Conservation (phyloP, 352 stramenopile genomes). For the Elongisporangium senticosum region DNA sequence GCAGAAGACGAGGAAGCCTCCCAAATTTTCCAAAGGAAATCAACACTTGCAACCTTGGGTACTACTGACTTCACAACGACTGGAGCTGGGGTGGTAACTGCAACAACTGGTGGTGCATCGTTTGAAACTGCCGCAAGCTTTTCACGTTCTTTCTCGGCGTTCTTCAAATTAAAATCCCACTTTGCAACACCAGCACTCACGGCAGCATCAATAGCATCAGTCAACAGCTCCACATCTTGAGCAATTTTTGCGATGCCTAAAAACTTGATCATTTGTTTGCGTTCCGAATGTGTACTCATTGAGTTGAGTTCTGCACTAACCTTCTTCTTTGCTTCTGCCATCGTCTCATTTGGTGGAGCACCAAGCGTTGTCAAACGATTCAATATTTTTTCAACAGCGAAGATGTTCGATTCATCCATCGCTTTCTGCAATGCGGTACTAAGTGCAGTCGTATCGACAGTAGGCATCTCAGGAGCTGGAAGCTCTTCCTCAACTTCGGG, state of each 20-base stretch:
- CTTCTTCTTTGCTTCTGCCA: slow-evolving; percentile 21
- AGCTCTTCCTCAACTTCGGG: slow-evolving; percentile 14
- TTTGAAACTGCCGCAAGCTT: slow-evolving; percentile 28
- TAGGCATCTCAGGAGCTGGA: slow-evolving; percentile 5
- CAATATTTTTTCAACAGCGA: slow-evolving; percentile 57
- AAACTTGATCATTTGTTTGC: slow-evolving; percentile 77
- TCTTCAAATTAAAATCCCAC: slow-evolving; percentile 82
- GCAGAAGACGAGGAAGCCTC: slow-evolving; percentile 17
- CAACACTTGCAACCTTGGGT: slow-evolving; percentile 8
- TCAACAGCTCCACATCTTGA: slow-evolving; percentile 60
- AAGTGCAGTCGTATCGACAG: slow-evolving; percentile 31
- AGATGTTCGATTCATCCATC: slow-evolving; percentile 58
- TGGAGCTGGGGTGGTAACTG: background rate
- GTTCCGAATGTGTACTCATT: slow-evolving; percentile 43
- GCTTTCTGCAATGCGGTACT: slow-evolving; percentile 53
- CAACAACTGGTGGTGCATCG: background rate
- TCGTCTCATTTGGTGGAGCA: slow-evolving; percentile 26
- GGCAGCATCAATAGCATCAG: slow-evolving; percentile 60
- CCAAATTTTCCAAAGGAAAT: slow-evolving; percentile 39
- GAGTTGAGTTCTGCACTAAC: slow-evolving; percentile 23
- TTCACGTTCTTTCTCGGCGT: slow-evolving; percentile 60
- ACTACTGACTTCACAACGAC: background rate
- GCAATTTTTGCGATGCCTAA: slow-evolving; percentile 62
- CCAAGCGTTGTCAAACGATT: slow-evolving; percentile 31
- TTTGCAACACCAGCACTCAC: slow-evolving; percentile 56